phyloP scores from a whole-genome alignment of 163 green algal genomes.

The Prototheca wickerhamii region DNA sequence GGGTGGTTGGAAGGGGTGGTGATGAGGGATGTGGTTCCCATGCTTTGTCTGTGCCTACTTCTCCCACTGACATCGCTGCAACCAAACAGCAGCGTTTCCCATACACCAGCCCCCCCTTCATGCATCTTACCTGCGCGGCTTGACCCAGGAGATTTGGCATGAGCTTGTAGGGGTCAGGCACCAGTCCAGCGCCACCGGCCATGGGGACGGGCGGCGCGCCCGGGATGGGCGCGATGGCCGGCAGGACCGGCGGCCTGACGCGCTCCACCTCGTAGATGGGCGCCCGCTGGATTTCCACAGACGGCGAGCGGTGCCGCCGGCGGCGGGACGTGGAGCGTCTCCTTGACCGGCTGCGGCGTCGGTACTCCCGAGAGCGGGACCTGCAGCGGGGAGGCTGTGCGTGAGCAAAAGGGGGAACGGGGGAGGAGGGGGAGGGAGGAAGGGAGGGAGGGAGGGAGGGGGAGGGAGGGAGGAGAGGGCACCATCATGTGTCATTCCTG shows the following conservation, averaged over 20 bases:
- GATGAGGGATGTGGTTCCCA: neutral
- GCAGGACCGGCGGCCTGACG: slow-evolving; percentile 6
- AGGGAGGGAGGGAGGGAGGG: neutral
- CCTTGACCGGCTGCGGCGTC: neutral
- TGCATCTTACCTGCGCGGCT: neutral
- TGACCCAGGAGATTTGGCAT: neutral
- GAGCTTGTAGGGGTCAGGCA: neutral
- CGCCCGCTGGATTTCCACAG: slow-evolving; percentile 11
- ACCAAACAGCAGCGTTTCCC: neutral
- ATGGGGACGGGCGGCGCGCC: neutral
- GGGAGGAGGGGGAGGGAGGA: neutral
- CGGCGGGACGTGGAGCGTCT: neutral
- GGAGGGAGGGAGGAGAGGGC: neutral
- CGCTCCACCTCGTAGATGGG: slow-evolving; percentile 20
- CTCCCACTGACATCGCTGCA: neutral
- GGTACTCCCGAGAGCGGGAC: neutral
- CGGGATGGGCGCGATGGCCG: neutral
- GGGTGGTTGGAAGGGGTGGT: neutral
- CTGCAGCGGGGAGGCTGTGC: neutral
- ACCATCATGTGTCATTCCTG: neutral
- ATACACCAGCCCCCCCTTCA: neutral
- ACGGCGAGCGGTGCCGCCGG: slow-evolving; percentile 5
- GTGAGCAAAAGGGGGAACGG: neutral
- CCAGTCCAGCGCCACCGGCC: neutral
- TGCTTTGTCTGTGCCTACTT: neutral